A percentile compares a stretch with the other conserved stretches of the same genome.
Conservation (phyloP, 2,329 filamentous ascomycete genomes). For the Ceratocystis alfenasii region DNA sequence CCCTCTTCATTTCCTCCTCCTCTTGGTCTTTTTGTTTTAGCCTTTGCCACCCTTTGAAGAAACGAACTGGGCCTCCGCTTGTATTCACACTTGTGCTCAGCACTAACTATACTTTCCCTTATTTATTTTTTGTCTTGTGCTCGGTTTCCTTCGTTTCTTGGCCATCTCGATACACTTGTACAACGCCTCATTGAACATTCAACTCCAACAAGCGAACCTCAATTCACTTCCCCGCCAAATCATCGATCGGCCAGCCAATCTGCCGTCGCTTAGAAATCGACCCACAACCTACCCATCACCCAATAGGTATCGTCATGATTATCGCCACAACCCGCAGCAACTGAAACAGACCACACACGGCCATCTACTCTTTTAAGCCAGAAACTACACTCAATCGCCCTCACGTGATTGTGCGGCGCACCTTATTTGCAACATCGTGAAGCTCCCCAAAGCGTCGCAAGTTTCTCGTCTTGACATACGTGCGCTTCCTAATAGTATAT, state of each 20-base stretch:
- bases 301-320: not conserved
- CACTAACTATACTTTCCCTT: not conserved
- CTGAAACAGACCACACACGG: constrained; percentile 4
- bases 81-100: not conserved
- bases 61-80: too few relatives aligned
- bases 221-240: not conserved
- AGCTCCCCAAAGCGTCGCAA: not conserved
- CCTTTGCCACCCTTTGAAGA: constrained; percentile 1
- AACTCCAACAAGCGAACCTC: not conserved
- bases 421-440: not conserved
- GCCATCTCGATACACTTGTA: not conserved
- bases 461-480: not conserved
- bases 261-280: not conserved
- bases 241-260: not conserved
- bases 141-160: not conserved
- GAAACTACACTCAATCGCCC: not conserved
- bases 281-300: not conserved
- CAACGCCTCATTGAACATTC: not conserved
- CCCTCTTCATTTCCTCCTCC: too few relatives aligned
- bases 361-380: not conserved
- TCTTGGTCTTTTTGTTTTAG: not conserved
- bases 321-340: constrained; percentile 5
- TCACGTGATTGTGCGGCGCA: not conserved
- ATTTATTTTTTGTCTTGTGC: not conserved
- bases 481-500: not conserved